Evolutionary conservation across 2,329 filamentous ascomycete species (phyloP), one percentile per base, ranked within the genome.

Genomic region (Tolypocladium album): DNA sequence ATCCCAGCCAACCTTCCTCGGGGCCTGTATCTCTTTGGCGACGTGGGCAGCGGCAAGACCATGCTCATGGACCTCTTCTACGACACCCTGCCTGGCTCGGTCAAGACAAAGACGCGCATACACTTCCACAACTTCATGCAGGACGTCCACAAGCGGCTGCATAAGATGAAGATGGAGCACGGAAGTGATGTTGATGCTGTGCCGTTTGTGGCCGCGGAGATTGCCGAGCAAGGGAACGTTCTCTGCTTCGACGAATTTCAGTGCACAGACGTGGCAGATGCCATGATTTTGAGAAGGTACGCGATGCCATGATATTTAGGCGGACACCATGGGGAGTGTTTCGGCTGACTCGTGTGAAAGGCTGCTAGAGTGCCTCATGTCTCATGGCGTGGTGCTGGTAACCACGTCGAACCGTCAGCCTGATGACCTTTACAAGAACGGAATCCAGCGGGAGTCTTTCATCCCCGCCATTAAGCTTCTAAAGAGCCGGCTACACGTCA

Each of bases 111-210:
- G 78, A 95, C 88, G 55, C 83, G 94, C 56, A 97, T 99, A 69
- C 94, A 99, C 78, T 99, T 99, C 75, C 92, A 97, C 79, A 96
- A 96, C 73, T 99, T 99, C 79, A 99, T 99, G 94, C 94, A 97
- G 74, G 90, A 96, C 73, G 88, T 97, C 56, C 94, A 99, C 76
- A 91, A 88, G 73, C 83, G 93, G 62, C 78, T 97, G 68, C 94
- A 97, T 77, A 86, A 85, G 70, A 87, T 96, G 75, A 97, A 96
- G 78, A 88, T 94, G 82, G 78, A 87, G 67, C 85, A 96, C 72
- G 94, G 94, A 38, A 92, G 87, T 70, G 92, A 97, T 66, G 82
- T 96, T 45, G 94, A 99, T 73, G 90, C 86, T 0, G 84, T 97
- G 53, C 93, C 93, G 0, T 94, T 95, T 70, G 88, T 97, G 22